phyloP scores from a whole-genome alignment of 352 stramenopile genomes.

The Pythium aquatile region DNA sequence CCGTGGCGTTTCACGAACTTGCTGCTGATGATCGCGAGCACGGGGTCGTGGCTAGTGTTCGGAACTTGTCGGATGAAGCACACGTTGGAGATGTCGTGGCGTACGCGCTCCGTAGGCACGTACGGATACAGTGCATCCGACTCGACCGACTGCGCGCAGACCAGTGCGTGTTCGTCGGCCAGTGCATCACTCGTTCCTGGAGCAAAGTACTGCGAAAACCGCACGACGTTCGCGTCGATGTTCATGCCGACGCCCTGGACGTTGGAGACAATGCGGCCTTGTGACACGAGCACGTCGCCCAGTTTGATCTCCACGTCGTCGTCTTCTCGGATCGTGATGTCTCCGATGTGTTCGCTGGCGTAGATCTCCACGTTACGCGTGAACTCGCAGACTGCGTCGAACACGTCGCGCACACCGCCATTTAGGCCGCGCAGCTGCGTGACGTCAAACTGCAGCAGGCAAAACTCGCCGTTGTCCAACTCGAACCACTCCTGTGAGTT shows the following conservation, averaged over 20 bases:
- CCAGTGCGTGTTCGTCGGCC: constrained; percentile 8
- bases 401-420: constrained; percentile 36
- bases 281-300: constrained; percentile 4
- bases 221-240: constrained; percentile 19
- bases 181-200: not conserved
- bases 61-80: constrained; percentile 4
- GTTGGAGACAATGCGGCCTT: constrained; percentile 14
- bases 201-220: constrained; percentile 15
- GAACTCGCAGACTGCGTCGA: constrained; percentile 46
- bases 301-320: constrained; percentile 11
- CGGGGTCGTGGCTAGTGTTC: not conserved
- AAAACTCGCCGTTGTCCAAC: constrained; percentile 33
- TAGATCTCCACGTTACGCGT: constrained; percentile 37
- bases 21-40: not conserved
- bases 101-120: constrained; percentile 11
- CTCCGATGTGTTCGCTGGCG: constrained; percentile 15
- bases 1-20: constrained; percentile 9
- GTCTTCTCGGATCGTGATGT: constrained; percentile 26
- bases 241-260: constrained; percentile 5
- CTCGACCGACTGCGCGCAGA: constrained; percentile 11
- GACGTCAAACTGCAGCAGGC: constrained; percentile 41
- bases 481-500: constrained; percentile 41
- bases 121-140: constrained; percentile 24
- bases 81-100: constrained; percentile 11
- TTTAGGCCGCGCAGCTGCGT: constrained; percentile 34